Percentiles rank a stretch among this genome's conserved stretches.
These are phyloP conservation scores for Stevia rebaudiana DNA, from an alignment of 140 eudicot genomes.

Conservation along the genomic window DNA sequence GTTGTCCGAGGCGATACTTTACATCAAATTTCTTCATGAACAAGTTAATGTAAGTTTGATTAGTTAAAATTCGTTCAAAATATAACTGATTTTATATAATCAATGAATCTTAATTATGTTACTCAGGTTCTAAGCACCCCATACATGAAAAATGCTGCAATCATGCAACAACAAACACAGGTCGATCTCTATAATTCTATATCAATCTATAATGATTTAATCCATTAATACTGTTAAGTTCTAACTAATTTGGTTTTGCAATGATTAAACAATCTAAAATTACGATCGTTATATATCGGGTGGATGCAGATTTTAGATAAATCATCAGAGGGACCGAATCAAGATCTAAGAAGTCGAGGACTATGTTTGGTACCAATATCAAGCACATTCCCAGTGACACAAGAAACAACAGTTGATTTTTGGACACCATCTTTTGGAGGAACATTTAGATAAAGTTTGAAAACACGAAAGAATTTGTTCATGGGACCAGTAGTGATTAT, in stretches of 20 bases:
- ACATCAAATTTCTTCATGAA: conserved; percentile 84
- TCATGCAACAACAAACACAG: conserved; percentile 41
- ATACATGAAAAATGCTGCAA: conserved; percentile 80
- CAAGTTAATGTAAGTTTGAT: conserved; percentile 77
- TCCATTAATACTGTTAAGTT: background rate
- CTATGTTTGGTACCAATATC: conserved; percentile 88
- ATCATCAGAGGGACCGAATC: conserved; percentile 43
- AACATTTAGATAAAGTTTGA: conserved; percentile 48
- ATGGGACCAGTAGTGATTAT: conserved; percentile 26
- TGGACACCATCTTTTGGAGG: conserved; percentile 98
- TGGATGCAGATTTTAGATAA: conserved; percentile 46
- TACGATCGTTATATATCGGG: background rate
- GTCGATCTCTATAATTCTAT: conserved; percentile 40
- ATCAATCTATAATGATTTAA: background rate
- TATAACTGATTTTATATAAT: background rate
- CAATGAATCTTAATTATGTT: conserved; percentile 20
- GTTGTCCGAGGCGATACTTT: conserved; percentile 77
- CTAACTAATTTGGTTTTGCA: background rate
- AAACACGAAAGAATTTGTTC: conserved; percentile 24
- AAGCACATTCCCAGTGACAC: conserved; percentile 77
- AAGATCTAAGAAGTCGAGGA: conserved; percentile 83
- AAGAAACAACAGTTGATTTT: conserved; percentile 85
- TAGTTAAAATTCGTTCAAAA: background rate
- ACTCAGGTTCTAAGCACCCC: conserved; percentile 73
- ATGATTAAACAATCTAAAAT: background rate